Evolutionary conservation across 352 stramenopile genomes (phyloP).

Genomic region (Phytophthora macrochlamydospora): DNA sequence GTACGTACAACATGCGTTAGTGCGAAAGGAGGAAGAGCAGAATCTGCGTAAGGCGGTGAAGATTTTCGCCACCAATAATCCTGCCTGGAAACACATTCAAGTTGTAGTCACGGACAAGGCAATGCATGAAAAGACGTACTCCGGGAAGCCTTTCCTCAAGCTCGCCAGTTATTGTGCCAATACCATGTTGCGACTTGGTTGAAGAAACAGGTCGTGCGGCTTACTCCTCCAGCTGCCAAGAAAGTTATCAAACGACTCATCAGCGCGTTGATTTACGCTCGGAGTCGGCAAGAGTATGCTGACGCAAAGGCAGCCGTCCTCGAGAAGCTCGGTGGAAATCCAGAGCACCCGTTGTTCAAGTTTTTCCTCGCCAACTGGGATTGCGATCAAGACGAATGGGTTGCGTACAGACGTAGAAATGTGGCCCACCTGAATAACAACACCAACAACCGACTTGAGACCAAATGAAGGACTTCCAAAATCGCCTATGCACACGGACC

Average conservation of each 20-base stretch:
- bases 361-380: slow-evolving; percentile 3
- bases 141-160: neutral
- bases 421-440: slow-evolving; percentile 3
- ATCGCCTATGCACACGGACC: no score
- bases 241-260: slow-evolving; percentile 7
- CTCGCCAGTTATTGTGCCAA: slow-evolving; percentile 10
- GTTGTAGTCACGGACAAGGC: slow-evolving; percentile 13
- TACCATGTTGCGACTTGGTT: slow-evolving; percentile 20
- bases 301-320: neutral
- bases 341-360: neutral
- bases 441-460: slow-evolving; percentile 9
- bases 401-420: neutral
- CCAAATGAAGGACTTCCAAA: neutral
- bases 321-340: neutral
- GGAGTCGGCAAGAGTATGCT: neutral
- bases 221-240: neutral
- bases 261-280: slow-evolving; percentile 3
- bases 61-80: slow-evolving; percentile 8
- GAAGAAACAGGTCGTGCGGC: neutral
- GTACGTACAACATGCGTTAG: slow-evolving; percentile 12
- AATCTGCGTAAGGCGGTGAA: slow-evolving; percentile 1
- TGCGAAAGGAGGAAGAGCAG: slow-evolving; percentile 4
- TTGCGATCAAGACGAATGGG: neutral
- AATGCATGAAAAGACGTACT: slow-evolving; percentile 6
- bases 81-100: neutral